Evolutionary conservation across 805 yeast genomes (phyloP).

Genomic region (Saturnispora gosingensis): DNA sequence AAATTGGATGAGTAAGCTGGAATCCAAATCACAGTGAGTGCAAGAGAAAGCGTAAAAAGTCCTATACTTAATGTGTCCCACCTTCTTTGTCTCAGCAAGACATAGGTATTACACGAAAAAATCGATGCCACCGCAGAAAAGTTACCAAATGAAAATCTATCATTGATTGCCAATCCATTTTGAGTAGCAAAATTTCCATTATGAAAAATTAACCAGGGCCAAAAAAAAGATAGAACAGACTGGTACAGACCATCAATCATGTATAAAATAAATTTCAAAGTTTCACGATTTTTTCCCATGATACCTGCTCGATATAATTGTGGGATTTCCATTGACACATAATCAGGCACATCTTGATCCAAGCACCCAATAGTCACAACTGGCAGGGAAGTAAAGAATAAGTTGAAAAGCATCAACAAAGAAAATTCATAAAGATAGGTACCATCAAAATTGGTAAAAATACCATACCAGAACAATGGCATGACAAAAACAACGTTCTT

Average conservation of each 20-base stretch:
- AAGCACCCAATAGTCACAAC: constrained; percentile 62
- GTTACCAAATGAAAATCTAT: constrained; percentile 65
- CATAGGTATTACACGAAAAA: constrained; percentile 55
- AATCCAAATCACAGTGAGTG: constrained; percentile 63
- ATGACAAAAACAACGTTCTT: constrained; percentile 68
- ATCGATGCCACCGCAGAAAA: constrained; percentile 53
- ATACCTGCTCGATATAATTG: constrained; percentile 64
- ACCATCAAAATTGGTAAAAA: constrained; percentile 62
- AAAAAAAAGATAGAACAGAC: constrained; percentile 58
- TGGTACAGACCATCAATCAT: constrained; percentile 67
- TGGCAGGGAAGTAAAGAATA: constrained; percentile 75
- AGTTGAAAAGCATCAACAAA: constrained; percentile 65
- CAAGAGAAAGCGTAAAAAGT: constrained; percentile 43
- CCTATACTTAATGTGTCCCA: constrained; percentile 69
- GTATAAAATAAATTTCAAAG: constrained; percentile 47
- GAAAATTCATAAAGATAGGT: constrained; percentile 72
- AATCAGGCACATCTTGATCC: constrained; percentile 68
- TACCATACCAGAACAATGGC: constrained; percentile 71
- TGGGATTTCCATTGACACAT: constrained; percentile 58
- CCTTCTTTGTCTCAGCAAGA: constrained; percentile 56
- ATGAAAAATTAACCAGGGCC: constrained; percentile 51
- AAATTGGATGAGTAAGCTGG: constrained; percentile 60
- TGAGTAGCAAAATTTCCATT: constrained; percentile 33
- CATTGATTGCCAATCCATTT: constrained; percentile 49
- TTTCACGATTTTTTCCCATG: constrained; percentile 53